These are phyloP conservation scores for Metschnikowia kunwiensis DNA, from an alignment of 805 yeast genomes.

Conservation along the genomic window DNA sequence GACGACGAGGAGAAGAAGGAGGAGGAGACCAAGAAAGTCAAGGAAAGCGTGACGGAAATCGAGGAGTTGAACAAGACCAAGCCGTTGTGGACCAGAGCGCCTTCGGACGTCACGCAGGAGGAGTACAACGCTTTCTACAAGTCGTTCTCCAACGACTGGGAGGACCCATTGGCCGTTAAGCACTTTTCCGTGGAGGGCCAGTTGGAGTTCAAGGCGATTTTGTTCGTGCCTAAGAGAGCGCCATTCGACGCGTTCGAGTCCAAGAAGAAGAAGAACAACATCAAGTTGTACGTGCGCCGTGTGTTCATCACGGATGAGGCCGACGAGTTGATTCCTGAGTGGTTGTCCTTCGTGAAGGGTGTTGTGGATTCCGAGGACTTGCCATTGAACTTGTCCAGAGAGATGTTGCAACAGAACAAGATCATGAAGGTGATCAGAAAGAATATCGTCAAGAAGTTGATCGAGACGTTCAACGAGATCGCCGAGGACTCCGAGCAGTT, in stretches of 20 bases:
- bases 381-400: constrained; percentile 99
- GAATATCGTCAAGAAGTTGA: constrained; percentile 97
- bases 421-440: constrained; percentile 98
- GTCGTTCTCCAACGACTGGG: constrained; percentile 99
- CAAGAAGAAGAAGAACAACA: constrained; percentile 98
- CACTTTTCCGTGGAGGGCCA: constrained; percentile 99
- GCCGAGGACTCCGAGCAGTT: constrained; percentile 99
- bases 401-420: constrained; percentile 99
- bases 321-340: constrained; percentile 98
- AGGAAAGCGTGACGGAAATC: constrained; percentile 89
- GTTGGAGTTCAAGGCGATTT: constrained; percentile 96
- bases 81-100: constrained; percentile 99
- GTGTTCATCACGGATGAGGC: constrained; percentile 99
- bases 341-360: constrained; percentile 97
- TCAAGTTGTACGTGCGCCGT: constrained; percentile 98
- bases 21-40: constrained; percentile 81
- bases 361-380: constrained; percentile 99
- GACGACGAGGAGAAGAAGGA: constrained; percentile 64
- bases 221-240: constrained; percentile 98
- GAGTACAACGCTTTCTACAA: constrained; percentile 99
- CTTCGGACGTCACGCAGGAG: constrained; percentile 94
- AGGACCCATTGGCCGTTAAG: constrained; percentile 98
- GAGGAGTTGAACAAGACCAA: constrained; percentile 99
- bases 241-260: constrained; percentile 98
- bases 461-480: constrained; percentile 98